A percentile compares a stretch with the other conserved stretches of the same genome.
These are phyloP conservation scores for Sinapis alba DNA, from an alignment of 441 rosid species.

Conservation along the genomic window DNA sequence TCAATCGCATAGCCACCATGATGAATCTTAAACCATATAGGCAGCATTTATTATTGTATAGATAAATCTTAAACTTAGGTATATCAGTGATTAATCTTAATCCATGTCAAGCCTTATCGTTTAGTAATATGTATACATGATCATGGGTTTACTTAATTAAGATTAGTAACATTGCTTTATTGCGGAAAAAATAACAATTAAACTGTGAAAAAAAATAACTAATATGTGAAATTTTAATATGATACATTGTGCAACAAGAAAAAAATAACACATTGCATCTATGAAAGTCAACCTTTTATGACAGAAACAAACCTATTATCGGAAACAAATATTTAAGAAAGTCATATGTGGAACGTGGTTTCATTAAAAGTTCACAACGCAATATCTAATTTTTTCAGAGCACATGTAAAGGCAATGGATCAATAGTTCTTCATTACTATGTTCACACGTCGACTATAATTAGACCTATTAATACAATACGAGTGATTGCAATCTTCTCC, in stretches of 20 bases:
- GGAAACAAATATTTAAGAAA: neutral
- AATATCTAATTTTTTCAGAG: constrained; percentile 18
- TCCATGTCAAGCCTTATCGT: neutral
- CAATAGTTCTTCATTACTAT: constrained; percentile 15
- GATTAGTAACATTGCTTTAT: too few species aligned
- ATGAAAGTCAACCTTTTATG: constrained; percentile 1
- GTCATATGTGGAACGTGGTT: constrained; percentile 3
- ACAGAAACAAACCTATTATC: neutral
- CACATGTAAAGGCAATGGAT: constrained; percentile 27
- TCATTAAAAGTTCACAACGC: constrained; percentile 33
- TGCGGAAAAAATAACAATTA: too few species aligned
- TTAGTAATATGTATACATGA: too few species aligned
- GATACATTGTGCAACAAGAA: neutral
- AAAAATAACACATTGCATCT: constrained; percentile 1
- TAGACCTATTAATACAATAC: constrained; percentile 14
- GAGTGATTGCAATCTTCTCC: constrained; percentile 28
- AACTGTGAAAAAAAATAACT: too few species aligned
- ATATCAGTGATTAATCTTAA: neutral
- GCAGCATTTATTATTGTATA: neutral
- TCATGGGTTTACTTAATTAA: too few species aligned
- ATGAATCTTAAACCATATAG: neutral
- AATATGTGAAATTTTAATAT: neutral
- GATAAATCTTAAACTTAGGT: neutral
- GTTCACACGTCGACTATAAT: constrained; percentile 35
- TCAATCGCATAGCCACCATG: neutral